A percentile compares a stretch with the other conserved stretches of the same genome.
phyloP scores from a whole-genome alignment of 768 basidiomycete species.

The Melanogaster broomeanus region DNA sequence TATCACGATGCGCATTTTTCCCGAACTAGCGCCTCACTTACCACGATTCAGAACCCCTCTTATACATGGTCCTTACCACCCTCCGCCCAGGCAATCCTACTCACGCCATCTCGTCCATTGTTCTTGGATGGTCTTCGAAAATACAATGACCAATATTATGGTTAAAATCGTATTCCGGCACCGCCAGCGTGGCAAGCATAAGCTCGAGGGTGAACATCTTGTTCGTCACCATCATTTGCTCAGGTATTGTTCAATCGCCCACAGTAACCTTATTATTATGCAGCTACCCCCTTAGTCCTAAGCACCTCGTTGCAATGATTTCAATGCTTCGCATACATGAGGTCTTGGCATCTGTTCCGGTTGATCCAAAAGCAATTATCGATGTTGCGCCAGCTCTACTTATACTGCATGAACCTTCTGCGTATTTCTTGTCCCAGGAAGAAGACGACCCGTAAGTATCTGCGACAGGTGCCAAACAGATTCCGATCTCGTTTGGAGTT shows the following conservation, averaged over 20 bases:
- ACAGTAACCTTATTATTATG: slow-evolving; percentile 4
- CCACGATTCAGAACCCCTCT: slow-evolving; percentile 62
- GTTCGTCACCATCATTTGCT: slow-evolving; percentile 40
- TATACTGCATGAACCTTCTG: slow-evolving; percentile 60
- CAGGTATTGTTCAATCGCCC: too few species aligned
- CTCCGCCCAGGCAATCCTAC: slow-evolving; percentile 62
- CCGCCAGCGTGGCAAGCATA: slow-evolving; percentile 37
- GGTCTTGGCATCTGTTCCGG: slow-evolving; percentile 16
- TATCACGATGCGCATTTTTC: slow-evolving; percentile 39
- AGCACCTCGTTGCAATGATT: slow-evolving; percentile 55
- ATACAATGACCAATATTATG: slow-evolving; percentile 50
- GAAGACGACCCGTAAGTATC: slow-evolving; percentile 24
- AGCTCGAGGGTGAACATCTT: slow-evolving; percentile 52
- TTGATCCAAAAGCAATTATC: slow-evolving; percentile 36
- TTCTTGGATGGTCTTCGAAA: slow-evolving; percentile 44
- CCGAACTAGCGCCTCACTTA: slow-evolving; percentile 44
- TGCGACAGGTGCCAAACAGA: neutral
- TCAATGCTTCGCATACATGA: slow-evolving; percentile 45
- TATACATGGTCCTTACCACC: slow-evolving; percentile 60
- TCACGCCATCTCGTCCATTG: slow-evolving; percentile 53
- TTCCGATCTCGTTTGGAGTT: slow-evolving; percentile 1
- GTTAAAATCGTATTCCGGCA: slow-evolving; percentile 35
- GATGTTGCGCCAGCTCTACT: slow-evolving; percentile 49
- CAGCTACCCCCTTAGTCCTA: slow-evolving; percentile 66
- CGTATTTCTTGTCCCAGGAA: slow-evolving; percentile 44